Base-by-base conservation (phyloP, 345 rosid species). In the Passiflora organensis region DNA sequence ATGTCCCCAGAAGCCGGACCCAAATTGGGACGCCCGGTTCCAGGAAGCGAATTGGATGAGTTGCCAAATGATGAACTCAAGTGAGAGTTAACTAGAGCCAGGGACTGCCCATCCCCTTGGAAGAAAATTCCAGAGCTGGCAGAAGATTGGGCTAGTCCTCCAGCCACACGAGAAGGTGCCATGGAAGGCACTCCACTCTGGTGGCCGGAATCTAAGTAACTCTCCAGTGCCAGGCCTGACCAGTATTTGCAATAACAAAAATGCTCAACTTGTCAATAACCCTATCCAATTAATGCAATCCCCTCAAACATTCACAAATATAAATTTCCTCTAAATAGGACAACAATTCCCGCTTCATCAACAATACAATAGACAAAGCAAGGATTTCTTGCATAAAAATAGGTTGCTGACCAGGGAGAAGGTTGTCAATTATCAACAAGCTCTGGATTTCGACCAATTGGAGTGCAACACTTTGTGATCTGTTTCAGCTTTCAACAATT, bases 91-190 rank as follows among this genome's bases (percentile, higher is more conserved):
- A 83, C 81, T 66, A 86, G 74, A 56, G 89, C 75, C 78, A 81
- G 94, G 42, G 94, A 86, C 72, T 86, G 96, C 74, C 84, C 94
- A 72, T 89, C 91, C 73, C 96, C 99, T 71, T 86, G 95, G 66
- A 82, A 86, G 87, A 86, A 89, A 69, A 89, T 76, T 68, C 99
- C 95, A 47, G 99, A 93, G 67, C 82, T 80, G 39, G 99, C 77
- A 67, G 96, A 88, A 80, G 95, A 89, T 64, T 81, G 97, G 62
- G 87, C 82, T 70, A 84, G 63, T 60, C 85, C 82, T 70, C 80
- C 89, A 82, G 85, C 76, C 84, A 82, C 87, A 48, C 80, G 77
- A 66, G 86, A 80, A 62, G 91, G 87, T 74, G 78, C 86, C 89
- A 82, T 79, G 34, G 72, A 70, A 62, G 89, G 78, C 76, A 74